A percentile compares a stretch with the other conserved stretches of the same genome.
Conservation (phyloP, 208 protist species). For the Trichomonas gallinae region DNA sequence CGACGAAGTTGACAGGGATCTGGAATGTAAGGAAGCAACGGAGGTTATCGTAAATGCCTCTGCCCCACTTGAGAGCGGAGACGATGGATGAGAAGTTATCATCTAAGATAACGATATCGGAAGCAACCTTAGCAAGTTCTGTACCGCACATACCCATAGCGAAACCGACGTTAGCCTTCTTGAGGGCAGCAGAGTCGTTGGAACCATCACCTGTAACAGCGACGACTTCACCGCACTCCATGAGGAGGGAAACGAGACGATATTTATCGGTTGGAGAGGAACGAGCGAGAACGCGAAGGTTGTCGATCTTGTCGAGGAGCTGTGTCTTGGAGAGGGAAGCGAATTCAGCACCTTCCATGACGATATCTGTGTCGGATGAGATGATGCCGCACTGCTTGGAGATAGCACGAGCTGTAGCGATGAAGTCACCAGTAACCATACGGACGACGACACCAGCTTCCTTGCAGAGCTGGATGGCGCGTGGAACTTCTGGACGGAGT, state of each 20-base stretch:
- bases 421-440: constrained; percentile 15
- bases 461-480: not conserved
- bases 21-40: constrained; percentile 93
- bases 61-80: constrained; percentile 72
- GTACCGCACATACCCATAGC: constrained; percentile 78
- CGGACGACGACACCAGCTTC: not conserved
- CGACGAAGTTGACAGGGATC: constrained; percentile 50
- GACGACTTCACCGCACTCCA: constrained; percentile 41
- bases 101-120: constrained; percentile 79
- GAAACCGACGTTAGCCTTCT: constrained; percentile 71
- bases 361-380: not conserved
- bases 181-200: constrained; percentile 23
- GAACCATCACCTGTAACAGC: constrained; percentile 45
- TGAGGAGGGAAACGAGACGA: not conserved
- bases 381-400: not conserved
- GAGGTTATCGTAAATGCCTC: constrained; percentile 87
- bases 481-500: not conserved
- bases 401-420: not conserved
- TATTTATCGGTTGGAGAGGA: constrained; percentile 37
- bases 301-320: not conserved
- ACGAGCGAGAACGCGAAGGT: constrained; percentile 42
- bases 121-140: constrained; percentile 55
- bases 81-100: constrained; percentile 95
- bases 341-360: not conserved
- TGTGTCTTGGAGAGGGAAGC: not conserved